phyloP scores from a whole-genome alignment of 495 filamentous ascomycete species.

The Penicillium malachiteum region DNA sequence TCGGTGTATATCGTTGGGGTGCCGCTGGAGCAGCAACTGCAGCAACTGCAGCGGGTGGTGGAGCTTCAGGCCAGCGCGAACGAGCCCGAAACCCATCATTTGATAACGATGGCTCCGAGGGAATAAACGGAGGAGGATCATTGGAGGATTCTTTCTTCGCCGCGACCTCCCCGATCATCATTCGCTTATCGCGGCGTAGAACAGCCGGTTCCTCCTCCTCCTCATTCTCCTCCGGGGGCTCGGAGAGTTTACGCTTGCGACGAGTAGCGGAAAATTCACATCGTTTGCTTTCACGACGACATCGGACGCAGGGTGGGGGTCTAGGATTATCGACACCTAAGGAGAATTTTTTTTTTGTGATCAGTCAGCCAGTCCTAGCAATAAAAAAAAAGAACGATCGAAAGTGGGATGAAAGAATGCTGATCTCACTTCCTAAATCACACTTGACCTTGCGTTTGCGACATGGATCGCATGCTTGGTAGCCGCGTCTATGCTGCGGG shows the following conservation, averaged over 20 bases:
- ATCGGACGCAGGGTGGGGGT: constrained; percentile 91
- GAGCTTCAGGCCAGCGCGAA: constrained; percentile 35
- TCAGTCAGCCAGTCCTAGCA: constrained; percentile 8
- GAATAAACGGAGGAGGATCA: constrained; percentile 30
- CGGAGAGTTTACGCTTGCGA: constrained; percentile 78
- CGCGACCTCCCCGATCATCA: constrained; percentile 45
- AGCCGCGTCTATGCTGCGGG: constrained; percentile 67
- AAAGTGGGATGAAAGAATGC: constrained; percentile 5
- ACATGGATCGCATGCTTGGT: constrained; percentile 89
- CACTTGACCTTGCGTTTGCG: constrained; percentile 90
- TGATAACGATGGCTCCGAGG: constrained; percentile 29
- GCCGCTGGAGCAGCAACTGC: constrained; percentile 7
- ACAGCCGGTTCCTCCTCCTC: constrained; percentile 25
- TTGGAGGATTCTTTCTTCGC: constrained; percentile 31
- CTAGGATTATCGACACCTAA: constrained; percentile 82
- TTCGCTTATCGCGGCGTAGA: constrained; percentile 52
- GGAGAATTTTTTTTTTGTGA: constrained; percentile 7
- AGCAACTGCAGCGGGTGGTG: constrained; percentile 8
- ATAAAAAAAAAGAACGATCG: background rate
- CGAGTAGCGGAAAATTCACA: constrained; percentile 97
- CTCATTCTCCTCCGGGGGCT: constrained; percentile 57
- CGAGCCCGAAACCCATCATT: constrained; percentile 23
- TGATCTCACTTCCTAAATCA: constrained; percentile 70
- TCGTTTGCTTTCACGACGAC: constrained; percentile 87
- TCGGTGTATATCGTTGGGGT: constrained; percentile 28